Evolutionary conservation across 495 filamentous ascomycete species (phyloP), one percentile per base, ranked within the genome.

Genomic region (Aspergillus kassunensis): DNA sequence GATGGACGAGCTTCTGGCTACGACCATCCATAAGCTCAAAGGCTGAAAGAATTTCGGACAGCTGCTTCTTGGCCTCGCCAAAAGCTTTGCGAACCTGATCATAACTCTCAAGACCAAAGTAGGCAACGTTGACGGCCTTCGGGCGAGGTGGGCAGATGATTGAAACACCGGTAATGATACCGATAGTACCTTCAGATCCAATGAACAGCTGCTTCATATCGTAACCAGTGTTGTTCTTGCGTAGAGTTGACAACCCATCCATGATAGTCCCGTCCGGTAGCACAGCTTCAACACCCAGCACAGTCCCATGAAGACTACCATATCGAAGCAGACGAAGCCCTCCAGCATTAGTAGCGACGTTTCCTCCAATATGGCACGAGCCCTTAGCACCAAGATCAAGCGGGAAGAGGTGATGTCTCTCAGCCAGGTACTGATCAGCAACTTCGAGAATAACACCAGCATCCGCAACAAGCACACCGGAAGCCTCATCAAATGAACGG

Each of bases 181-280:
- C 93, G 53, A 98, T 85, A 7, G 93, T 97, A 18, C 93, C 93
- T 66, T 98, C 93, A 19, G 83, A 83, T 18, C 93, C 93, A 56
- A 98, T 95, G 67, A 97, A 97, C 19, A 98, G 80, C 69, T 98
- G 93, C 77, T 98, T 98, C 36, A 98, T 71, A 63, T 97, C 93
- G 67, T 97, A 97, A 19, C 93, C 93, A 48, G 88, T 98, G 72
- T 98, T 98, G 77, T 98, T 97, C 75, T 98, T 98, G 44, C 95
- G 85, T 33, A 97, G 72, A 46, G 77, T 89, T 48, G 80, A 87
- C 20, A 98, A 80, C 49, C 96, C 87, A 54, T 98, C 85, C 12
- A 98, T 77, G 49, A 98, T 80, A 11, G 89, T 95, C 27, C 93
- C 93, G 61, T 97, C 88, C 6, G 93, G 87, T 27, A 97, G 72